Evolutionary conservation across 139 green algal genomes (phyloP).

Genomic region (Desmodesmus armatus): DNA sequence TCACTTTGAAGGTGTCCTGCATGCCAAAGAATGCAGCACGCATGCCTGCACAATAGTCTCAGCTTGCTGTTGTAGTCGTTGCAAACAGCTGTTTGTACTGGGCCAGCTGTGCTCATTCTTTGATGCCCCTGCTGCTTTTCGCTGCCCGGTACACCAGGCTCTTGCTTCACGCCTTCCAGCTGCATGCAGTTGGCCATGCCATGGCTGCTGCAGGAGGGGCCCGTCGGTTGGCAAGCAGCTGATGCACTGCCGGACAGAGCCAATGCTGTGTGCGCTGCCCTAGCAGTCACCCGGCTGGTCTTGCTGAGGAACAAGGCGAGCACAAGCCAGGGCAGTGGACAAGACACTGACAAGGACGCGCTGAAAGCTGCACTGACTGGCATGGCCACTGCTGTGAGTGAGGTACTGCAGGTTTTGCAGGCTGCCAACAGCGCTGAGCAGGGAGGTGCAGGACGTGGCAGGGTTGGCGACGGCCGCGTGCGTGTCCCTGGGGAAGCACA

Average conservation of each 20-base stretch:
- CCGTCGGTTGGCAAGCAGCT: constrained; percentile 1
- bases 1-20: no score
- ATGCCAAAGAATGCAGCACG: no score
- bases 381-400: background rate
- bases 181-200: constrained; percentile 24
- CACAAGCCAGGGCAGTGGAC: background rate
- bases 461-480: background rate
- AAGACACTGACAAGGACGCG: background rate
- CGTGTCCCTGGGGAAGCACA: constrained; percentile 12
- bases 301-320: background rate
- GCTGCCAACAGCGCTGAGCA: background rate
- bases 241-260: constrained; percentile 8
- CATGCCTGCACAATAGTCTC: no score
- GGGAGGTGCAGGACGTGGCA: background rate
- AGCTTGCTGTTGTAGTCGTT: no score
- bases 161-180: background rate
- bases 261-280: constrained; percentile 33
- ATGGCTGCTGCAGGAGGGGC: constrained; percentile 24
- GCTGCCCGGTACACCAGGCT: background rate
- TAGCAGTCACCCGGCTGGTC: constrained; percentile 28
- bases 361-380: background rate
- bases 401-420: constrained; percentile 3
- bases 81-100: no score
- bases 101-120: no score
- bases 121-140: background rate